Conservation (phyloP, 2,329 filamentous ascomycete species). For the Mycocentrospora acerina region DNA sequence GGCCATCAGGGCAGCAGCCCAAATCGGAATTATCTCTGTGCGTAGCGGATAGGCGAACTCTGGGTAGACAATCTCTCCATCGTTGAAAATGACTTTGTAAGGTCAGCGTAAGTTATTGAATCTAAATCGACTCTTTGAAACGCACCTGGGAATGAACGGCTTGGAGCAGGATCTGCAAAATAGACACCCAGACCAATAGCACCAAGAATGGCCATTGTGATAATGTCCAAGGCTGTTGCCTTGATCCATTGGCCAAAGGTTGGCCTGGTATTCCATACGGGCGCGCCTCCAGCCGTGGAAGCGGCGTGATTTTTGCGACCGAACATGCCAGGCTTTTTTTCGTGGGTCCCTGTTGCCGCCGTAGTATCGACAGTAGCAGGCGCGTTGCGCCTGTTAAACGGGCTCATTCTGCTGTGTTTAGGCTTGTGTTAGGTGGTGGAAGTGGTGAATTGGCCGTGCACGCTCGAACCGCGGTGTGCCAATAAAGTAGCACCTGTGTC, state of each 20-base stretch:
- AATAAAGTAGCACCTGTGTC: not conserved
- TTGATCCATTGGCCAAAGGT: constrained; percentile 71
- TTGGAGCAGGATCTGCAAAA: constrained; percentile 64
- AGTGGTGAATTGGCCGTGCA: too few relatives aligned
- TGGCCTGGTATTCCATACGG: constrained; percentile 45
- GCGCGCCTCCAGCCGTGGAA: constrained; percentile 15
- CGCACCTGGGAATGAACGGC: constrained; percentile 63
- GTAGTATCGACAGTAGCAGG: constrained; percentile 40
- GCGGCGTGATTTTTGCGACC: constrained; percentile 14
- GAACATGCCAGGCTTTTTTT: constrained; percentile 35
- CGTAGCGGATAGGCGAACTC: constrained; percentile 71
- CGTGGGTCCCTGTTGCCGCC: constrained; percentile 26
- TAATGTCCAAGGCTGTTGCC: constrained; percentile 65
- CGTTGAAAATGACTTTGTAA: constrained; percentile 56
- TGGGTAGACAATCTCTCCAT: constrained; percentile 68
- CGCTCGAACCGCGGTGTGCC: not conserved
- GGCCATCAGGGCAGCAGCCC: constrained; percentile 67
- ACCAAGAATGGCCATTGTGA: constrained; percentile 68
- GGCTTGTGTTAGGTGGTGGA: too few relatives aligned
- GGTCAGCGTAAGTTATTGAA: not conserved
- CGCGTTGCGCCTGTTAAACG: constrained; percentile 41
- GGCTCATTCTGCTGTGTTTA: constrained; percentile 31
- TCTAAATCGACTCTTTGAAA: not conserved
- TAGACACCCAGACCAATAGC: constrained; percentile 69
- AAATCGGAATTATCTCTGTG: constrained; percentile 68